Percentiles rank a stretch among this genome's conserved stretches.
phyloP scores from a whole-genome alignment of 495 filamentous ascomycete species.

The Talaromyces thailandensis region DNA sequence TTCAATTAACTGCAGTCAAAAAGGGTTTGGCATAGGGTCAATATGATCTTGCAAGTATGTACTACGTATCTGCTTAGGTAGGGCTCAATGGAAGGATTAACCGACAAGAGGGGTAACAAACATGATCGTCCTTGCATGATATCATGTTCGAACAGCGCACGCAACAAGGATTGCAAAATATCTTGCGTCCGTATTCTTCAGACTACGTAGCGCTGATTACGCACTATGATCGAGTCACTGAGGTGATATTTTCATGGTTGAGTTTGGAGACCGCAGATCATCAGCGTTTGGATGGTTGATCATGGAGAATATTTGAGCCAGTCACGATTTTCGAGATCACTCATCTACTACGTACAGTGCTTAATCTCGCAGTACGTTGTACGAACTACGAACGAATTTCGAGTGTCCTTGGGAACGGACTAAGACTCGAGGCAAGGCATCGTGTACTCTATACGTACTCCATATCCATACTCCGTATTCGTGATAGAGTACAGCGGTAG shows the following conservation, averaged over 20 bases:
- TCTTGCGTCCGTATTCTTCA: background rate
- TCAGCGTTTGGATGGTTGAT: background rate
- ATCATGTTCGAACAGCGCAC: background rate
- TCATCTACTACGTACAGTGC: background rate
- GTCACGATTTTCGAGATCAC: background rate
- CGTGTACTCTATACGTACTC: too few species aligned
- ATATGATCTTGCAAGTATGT: background rate
- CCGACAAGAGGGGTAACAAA: background rate
- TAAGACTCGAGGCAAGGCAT: too few species aligned
- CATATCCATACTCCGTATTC: background rate
- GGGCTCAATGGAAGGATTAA: background rate
- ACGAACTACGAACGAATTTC: background rate
- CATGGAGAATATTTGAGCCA: background rate
- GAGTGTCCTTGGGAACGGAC: too few species aligned
- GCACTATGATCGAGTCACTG: background rate
- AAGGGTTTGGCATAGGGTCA: background rate
- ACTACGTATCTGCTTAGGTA: background rate
- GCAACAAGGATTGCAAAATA: background rate
- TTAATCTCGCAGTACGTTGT: background rate
- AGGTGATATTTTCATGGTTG: too few species aligned
- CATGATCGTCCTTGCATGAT: constrained; percentile 3
- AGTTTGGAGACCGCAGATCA: background rate
- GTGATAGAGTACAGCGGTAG: background rate
- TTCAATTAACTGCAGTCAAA: background rate
- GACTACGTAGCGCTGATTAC: background rate